These are phyloP conservation scores for Phaeotremella skinneri DNA, from an alignment of 768 basidiomycete species.

Conservation along the genomic window DNA sequence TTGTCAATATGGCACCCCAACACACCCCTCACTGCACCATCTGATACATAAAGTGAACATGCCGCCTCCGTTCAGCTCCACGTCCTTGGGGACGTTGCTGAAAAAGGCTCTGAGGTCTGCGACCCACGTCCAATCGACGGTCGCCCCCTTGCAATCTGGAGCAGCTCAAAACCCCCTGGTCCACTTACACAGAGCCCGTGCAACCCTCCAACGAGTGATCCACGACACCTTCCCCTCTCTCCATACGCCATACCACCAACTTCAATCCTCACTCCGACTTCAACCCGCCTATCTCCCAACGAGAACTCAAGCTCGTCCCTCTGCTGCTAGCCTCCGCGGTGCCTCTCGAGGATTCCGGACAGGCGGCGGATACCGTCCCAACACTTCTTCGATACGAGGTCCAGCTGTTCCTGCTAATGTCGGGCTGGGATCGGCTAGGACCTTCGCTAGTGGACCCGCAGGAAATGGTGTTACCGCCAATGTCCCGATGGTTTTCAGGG, in stretches of 20 bases:
- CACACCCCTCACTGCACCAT: neutral
- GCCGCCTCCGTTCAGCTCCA: slow-evolving; percentile 37
- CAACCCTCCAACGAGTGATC: slow-evolving; percentile 5
- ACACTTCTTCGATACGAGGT: slow-evolving; percentile 11
- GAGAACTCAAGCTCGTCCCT: neutral
- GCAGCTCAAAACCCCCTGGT: neutral
- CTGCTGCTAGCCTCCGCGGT: neutral
- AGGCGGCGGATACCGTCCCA: slow-evolving; percentile 8
- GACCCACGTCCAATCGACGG: slow-evolving; percentile 21
- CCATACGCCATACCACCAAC: slow-evolving; percentile 4
- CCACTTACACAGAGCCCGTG: neutral
- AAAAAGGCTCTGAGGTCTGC: slow-evolving; percentile 26
- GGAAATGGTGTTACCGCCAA: slow-evolving; percentile 11
- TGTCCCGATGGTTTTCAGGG: slow-evolving; percentile 32
- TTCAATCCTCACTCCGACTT: slow-evolving; percentile 1
- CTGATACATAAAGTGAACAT: slow-evolving; percentile 11
- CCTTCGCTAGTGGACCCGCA: slow-evolving; percentile 25
- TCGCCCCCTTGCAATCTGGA: neutral
- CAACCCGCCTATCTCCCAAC: slow-evolving; percentile 17
- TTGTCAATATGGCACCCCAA: neutral
- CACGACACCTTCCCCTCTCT: slow-evolving; percentile 26
- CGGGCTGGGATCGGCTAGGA: slow-evolving; percentile 34
- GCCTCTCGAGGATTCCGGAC: slow-evolving; percentile 5
- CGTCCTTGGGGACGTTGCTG: slow-evolving; percentile 25
- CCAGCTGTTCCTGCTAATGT: slow-evolving; percentile 27